These are phyloP conservation scores for Ophiobolus disseminans DNA, from an alignment of 2,329 filamentous ascomycete genomes.

Conservation along the genomic window DNA sequence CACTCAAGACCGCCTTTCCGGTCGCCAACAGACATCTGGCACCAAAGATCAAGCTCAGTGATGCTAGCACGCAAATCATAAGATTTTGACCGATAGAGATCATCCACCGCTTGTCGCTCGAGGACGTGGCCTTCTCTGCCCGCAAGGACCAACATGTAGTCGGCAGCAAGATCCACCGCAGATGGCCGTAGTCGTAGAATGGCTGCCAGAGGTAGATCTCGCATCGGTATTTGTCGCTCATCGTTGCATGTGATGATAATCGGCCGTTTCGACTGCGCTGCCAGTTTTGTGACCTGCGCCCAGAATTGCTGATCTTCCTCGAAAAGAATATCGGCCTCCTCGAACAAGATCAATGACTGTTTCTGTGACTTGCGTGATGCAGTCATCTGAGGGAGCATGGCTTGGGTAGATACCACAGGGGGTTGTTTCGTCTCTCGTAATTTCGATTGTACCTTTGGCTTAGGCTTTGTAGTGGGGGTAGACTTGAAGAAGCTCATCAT, in stretches of 20 bases:
- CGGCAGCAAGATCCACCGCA: constrained; percentile 71
- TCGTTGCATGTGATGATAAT: constrained; percentile 97
- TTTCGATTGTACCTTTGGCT: constrained; percentile 3
- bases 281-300: constrained; percentile 78
- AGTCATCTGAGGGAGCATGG: constrained; percentile 29
- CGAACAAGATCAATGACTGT: constrained; percentile 90
- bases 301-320: constrained; percentile 97
- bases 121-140: constrained; percentile 89
- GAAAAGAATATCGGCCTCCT: constrained; percentile 92
- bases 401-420: constrained; percentile 15
- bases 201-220: constrained; percentile 79
- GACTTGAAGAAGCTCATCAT: constrained; percentile 81
- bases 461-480: constrained; percentile 28
- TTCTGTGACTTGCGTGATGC: constrained; percentile 67
- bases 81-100: constrained; percentile 72
- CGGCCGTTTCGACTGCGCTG: constrained; percentile 84
- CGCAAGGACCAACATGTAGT: constrained; percentile 82
- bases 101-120: constrained; percentile 68
- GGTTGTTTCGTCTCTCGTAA: background rate
- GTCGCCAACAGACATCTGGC: constrained; percentile 92
- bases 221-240: constrained; percentile 78
- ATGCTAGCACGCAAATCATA: constrained; percentile 82
- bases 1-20: constrained; percentile 87
- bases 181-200: constrained; percentile 79
- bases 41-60: constrained; percentile 92